These are phyloP conservation scores for Laburnicola sp. DNA, from an alignment of 2,329 filamentous ascomycete species.

Conservation along the genomic window DNA sequence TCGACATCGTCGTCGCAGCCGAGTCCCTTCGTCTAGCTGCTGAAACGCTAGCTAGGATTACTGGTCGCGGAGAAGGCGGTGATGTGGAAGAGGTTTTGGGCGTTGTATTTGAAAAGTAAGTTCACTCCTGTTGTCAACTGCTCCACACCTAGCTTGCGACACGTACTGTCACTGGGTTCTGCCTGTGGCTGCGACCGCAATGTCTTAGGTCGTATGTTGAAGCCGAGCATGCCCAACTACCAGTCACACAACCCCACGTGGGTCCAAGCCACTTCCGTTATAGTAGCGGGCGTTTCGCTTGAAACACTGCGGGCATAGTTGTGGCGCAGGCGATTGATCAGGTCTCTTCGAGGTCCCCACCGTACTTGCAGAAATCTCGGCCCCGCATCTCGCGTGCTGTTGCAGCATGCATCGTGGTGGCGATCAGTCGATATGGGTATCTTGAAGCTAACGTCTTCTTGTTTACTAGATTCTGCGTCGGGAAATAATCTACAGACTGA, in stretches of 20 bases:
- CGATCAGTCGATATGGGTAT: neutral
- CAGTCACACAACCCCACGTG: neutral
- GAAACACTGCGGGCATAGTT: conserved; percentile 1
- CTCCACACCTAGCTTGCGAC: neutral
- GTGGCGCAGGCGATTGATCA: conserved; percentile 4
- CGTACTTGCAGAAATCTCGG: neutral
- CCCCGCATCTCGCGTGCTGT: conserved; percentile 3
- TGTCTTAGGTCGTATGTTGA: conserved; percentile 1
- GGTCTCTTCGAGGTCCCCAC: neutral
- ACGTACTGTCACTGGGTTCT: conserved; percentile 7
- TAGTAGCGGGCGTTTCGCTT: conserved; percentile 23
- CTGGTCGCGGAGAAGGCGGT: conserved; percentile 78
- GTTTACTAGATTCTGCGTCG: conserved; percentile 29
- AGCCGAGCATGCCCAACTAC: neutral
- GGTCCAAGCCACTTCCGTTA: conserved; percentile 26
- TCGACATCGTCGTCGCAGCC: conserved; percentile 87
- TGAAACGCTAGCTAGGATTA: conserved; percentile 70
- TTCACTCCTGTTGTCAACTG: conserved; percentile 26
- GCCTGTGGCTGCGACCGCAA: neutral
- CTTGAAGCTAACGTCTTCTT: conserved; percentile 2
- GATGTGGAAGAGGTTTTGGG: conserved; percentile 96
- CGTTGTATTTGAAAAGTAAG: conserved; percentile 96
- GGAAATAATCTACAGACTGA: conserved; percentile 17
- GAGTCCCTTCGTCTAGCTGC: conserved; percentile 72
- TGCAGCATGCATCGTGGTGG: neutral